Conservation (phyloP, 768 basidiomycete species). For the Termitomyces sp. region DNA sequence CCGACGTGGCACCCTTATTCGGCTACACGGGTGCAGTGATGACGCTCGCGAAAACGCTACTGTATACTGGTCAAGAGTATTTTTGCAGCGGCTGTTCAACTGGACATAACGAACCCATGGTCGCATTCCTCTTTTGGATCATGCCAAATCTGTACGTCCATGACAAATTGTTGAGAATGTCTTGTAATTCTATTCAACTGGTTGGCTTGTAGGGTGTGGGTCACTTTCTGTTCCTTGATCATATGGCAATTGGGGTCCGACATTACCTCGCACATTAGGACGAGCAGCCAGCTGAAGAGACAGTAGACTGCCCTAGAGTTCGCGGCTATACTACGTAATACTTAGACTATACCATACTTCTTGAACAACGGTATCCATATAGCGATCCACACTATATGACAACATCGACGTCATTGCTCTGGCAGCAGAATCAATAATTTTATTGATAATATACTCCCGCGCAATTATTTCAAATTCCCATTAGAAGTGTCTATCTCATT, state of each 20-base stretch:
- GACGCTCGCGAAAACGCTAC: constrained; percentile 74
- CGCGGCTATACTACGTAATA: constrained; percentile 11
- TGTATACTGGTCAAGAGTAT: constrained; percentile 72
- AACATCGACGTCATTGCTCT: constrained; percentile 2
- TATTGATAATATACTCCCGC: background rate
- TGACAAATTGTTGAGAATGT: background rate
- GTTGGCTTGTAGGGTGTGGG: constrained; percentile 25
- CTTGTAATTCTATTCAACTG: background rate
- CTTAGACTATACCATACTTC: constrained; percentile 3
- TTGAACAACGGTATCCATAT: background rate
- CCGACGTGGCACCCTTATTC: constrained; percentile 56
- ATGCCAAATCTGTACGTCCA: constrained; percentile 63
- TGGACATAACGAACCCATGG: constrained; percentile 53
- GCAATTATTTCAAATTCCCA: background rate
- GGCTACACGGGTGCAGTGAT: constrained; percentile 69
- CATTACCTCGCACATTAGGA: constrained; percentile 21
- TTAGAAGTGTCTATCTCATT: background rate
- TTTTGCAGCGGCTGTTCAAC: constrained; percentile 64
- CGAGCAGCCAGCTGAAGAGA: constrained; percentile 12
- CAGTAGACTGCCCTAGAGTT: constrained; percentile 12
- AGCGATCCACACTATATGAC: background rate
- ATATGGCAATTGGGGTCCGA: constrained; percentile 32
- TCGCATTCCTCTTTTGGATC: constrained; percentile 57
- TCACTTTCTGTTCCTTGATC: constrained; percentile 29
- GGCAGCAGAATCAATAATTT: background rate